phyloP scores from a whole-genome alignment of 768 basidiomycete genomes.

The Termitomyces sp. region DNA sequence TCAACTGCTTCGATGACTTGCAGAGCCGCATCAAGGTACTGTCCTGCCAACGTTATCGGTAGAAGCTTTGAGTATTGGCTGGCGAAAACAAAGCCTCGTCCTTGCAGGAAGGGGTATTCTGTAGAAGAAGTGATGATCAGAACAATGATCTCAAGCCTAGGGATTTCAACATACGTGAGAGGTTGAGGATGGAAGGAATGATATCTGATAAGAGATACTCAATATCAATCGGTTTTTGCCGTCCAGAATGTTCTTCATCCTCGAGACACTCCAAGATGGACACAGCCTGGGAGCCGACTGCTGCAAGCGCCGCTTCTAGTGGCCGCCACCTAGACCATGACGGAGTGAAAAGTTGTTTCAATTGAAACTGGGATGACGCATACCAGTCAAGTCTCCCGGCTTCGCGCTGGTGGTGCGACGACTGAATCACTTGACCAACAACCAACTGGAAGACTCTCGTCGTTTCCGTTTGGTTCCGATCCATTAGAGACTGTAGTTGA shows the following conservation, averaged over 20 bases:
- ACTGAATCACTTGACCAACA: conserved; percentile 48
- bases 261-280: conserved; percentile 71
- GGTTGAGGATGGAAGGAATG: conserved; percentile 68
- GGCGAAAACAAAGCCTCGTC: conserved; percentile 90
- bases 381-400: conserved; percentile 60
- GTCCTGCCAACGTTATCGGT: conserved; percentile 64
- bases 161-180: conserved; percentile 50
- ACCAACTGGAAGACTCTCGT: conserved; percentile 46
- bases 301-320: conserved; percentile 79
- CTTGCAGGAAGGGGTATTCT: conserved; percentile 93
- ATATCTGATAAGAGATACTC: conserved; percentile 69
- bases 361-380: conserved; percentile 8
- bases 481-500: conserved; percentile 44
- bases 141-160: not conserved
- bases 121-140: not conserved
- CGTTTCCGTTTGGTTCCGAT: conserved; percentile 46
- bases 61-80: conserved; percentile 79
- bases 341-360: not conserved
- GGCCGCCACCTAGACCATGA: conserved; percentile 73
- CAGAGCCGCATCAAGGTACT: conserved; percentile 85
- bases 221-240: conserved; percentile 68
- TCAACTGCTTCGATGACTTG: conserved; percentile 73
- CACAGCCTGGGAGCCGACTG: conserved; percentile 76
- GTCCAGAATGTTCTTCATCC: conserved; percentile 62
- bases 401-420: conserved; percentile 51